Percentiles rank a stretch among this genome's conserved stretches.
Conservation (phyloP, 2,329 filamentous ascomycete genomes). For the Bipolaris cookei region DNA sequence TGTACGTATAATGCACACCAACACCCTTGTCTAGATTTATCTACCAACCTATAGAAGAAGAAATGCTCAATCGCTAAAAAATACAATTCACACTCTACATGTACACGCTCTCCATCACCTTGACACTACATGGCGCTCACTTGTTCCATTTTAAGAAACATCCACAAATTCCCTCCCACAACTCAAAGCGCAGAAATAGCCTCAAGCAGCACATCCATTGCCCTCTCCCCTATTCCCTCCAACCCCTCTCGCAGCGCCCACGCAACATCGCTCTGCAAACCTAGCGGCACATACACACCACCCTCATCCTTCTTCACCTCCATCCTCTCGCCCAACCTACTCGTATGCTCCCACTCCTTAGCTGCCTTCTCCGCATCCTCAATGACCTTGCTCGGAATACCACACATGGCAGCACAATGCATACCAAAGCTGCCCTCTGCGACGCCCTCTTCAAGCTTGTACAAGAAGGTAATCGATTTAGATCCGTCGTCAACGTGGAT, state of each 20-base stretch:
- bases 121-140: background rate
- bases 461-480: conserved; percentile 92
- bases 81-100: conserved; percentile 3
- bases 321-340: conserved; percentile 83
- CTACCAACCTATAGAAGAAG: background rate
- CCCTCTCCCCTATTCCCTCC: conserved; percentile 55
- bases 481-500: conserved; percentile 88
- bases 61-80: background rate
- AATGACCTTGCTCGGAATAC: conserved; percentile 82
- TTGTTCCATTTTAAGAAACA: background rate
- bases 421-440: conserved; percentile 98
- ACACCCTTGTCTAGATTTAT: background rate
- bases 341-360: conserved; percentile 93
- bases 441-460: conserved; percentile 90
- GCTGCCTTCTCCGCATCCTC: conserved; percentile 87
- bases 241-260: conserved; percentile 70
- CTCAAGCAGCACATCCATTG: conserved; percentile 63
- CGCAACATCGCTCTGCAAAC: conserved; percentile 85
- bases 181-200: conserved; percentile 61
- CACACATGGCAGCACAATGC: conserved; percentile 99
- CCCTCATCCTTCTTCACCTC: conserved; percentile 73
- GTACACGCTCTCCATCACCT: background rate
- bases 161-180: background rate
- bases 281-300: conserved; percentile 81
- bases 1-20: background rate